phyloP scores from a whole-genome alignment of 202 grass and related monocot genomes.

The Brachypodium distachyon region DNA sequence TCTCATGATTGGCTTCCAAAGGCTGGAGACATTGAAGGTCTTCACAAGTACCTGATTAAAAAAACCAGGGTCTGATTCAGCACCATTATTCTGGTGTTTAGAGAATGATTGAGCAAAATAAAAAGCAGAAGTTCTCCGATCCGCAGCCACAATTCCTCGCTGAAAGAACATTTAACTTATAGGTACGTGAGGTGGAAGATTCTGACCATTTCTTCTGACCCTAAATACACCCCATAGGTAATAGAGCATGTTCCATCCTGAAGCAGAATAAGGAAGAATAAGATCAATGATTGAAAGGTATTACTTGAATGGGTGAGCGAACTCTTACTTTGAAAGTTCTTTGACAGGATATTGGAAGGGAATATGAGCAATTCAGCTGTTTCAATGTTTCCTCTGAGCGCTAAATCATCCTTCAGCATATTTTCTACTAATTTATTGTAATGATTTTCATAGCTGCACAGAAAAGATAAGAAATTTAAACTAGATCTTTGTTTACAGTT shows the following conservation, averaged over 20 bases:
- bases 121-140: constrained; percentile 16
- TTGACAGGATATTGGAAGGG: constrained; percentile 85
- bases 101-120: constrained; percentile 7
- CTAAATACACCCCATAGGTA: constrained; percentile 93
- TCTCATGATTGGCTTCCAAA: not conserved
- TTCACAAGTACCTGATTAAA: constrained; percentile 12
- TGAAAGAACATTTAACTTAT: constrained; percentile 17
- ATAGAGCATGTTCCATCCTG: constrained; percentile 96
- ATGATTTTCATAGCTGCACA: constrained; percentile 70
- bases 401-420: constrained; percentile 77
- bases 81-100: constrained; percentile 20
- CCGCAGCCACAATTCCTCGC: not conserved
- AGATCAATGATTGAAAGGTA: not conserved
- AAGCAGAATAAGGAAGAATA: constrained; percentile 25
- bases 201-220: constrained; percentile 33
- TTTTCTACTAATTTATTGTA: constrained; percentile 87
- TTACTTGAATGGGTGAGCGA: constrained; percentile 4
- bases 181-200: constrained; percentile 14
- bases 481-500: not conserved
- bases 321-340: constrained; percentile 73
- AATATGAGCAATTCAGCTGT: constrained; percentile 78
- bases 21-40: not conserved
- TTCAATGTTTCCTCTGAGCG: constrained; percentile 63
- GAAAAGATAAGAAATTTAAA: constrained; percentile 2
- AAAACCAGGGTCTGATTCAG: constrained; percentile 4